Evolutionary conservation across 768 basidiomycete species (phyloP), one percentile per base, ranked within the genome.

Genomic region (Serpula lacrymans): DNA sequence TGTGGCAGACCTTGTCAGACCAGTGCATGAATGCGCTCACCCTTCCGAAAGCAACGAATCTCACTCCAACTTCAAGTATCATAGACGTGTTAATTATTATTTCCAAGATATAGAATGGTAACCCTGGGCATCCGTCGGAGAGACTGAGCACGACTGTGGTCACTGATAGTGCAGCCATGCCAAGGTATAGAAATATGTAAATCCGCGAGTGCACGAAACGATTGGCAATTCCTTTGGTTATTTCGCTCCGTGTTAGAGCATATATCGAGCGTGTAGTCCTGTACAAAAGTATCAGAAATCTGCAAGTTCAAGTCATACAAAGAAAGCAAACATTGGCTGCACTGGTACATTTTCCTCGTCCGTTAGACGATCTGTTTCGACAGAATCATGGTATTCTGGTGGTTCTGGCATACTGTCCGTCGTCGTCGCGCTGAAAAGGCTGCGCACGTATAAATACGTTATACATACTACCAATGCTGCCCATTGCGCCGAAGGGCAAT

Each of bases 51-150:
- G 96, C 96, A 43, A 97, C 71, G 58, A 97, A 85, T 28, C 96
- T 81, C 44, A 95, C 87, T 1, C 73, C 75, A 13, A 99, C 96
- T 69, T 99, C 96, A 18, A 86, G 60, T 45, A 98, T 97, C 94
- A 97, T 95, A 8, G 88, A 74, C 0, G 76, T 73, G 56, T 95
- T 94, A 62, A 95, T 78, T 58, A 95, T 80, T 32, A 95, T 62
- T 64, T 96, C 92, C 51, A 96, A 72, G 21, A 94, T 64, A 63
- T 90, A 96, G 65, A 96, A 96, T 4, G 88, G 68, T n/a, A 84
- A 52, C 4, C 84, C 87, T 5, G 92, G 92, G 53, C 93, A 96
- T 20, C 84, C 90, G 50, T 87, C 82, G 31, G 78, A 74, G 41
- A 94, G 61, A 59, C 88, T 90, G 34, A 96, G 71, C 23, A 86